Percentiles rank a stretch among this genome's conserved stretches.
These are phyloP conservation scores for Steccherinum ochraceum DNA, from an alignment of 768 basidiomycete species.

Conservation along the genomic window DNA sequence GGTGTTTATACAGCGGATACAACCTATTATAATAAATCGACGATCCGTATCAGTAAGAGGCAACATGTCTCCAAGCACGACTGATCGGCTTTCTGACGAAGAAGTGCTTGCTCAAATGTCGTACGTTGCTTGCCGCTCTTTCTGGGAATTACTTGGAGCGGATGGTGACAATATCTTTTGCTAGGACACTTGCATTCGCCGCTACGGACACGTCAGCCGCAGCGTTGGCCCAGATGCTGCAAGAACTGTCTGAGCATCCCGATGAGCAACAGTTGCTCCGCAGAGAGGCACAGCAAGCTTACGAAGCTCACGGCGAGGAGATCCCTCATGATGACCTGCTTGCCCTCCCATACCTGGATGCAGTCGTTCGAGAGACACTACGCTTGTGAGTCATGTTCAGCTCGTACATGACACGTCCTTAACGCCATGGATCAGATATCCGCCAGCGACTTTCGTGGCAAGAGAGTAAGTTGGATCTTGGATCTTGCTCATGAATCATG, in stretches of 20 bases:
- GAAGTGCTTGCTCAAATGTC: background rate
- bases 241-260: constrained; percentile 4
- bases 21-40: background rate
- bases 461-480: constrained; percentile 15
- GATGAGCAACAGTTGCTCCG: constrained; percentile 6
- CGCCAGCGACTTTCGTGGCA: constrained; percentile 37
- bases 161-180: background rate
- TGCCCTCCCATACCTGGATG: constrained; percentile 9
- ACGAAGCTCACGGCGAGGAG: constrained; percentile 4
- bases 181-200: constrained; percentile 11
- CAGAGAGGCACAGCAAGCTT: constrained; percentile 2
- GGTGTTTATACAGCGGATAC: background rate
- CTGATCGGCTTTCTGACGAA: background rate
- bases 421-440: constrained; percentile 20
- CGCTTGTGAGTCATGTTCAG: constrained; percentile 3
- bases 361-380: constrained; percentile 7
- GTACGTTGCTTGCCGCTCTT: background rate
- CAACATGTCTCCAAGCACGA: background rate
- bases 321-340: constrained; percentile 10
- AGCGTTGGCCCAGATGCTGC: constrained; percentile 5
- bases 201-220: constrained; percentile 10
- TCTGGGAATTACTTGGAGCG: background rate
- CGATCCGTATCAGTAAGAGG: background rate
- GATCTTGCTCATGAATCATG: too few species aligned
- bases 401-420: too few species aligned